These are phyloP conservation scores for Schwanniomyces yamadae DNA, from an alignment of 805 yeast species.

Conservation along the genomic window DNA sequence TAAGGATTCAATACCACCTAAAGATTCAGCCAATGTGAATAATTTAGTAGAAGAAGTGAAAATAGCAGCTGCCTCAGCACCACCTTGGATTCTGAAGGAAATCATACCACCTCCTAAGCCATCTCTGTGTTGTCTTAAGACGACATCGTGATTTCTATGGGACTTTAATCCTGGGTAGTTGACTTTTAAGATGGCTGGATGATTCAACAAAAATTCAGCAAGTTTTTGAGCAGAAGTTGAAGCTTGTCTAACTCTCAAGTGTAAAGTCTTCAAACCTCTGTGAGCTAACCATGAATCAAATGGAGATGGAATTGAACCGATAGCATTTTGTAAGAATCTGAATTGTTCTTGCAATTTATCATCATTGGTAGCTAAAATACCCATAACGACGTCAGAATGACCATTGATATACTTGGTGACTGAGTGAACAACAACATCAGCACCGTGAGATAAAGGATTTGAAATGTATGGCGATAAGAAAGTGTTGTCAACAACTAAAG, in stretches of 20 bases:
- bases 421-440: constrained; percentile 84
- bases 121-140: constrained; percentile 73
- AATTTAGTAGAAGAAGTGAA: constrained; percentile 73
- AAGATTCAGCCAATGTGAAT: constrained; percentile 84
- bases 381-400: constrained; percentile 88
- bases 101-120: constrained; percentile 91
- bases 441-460: constrained; percentile 80
- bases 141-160: constrained; percentile 63
- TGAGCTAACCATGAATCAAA: constrained; percentile 92
- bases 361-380: constrained; percentile 71
- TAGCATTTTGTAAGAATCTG: constrained; percentile 80
- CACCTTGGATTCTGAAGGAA: constrained; percentile 83
- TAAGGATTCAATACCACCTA: constrained; percentile 86
- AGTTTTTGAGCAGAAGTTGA: constrained; percentile 63
- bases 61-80: constrained; percentile 69
- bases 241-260: constrained; percentile 73
- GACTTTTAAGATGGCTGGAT: constrained; percentile 59
- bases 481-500: constrained; percentile 82
- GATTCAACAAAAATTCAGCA: constrained; percentile 58
- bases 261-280: constrained; percentile 86
- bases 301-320: constrained; percentile 87
- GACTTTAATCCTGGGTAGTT: constrained; percentile 81
- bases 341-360: constrained; percentile 59
- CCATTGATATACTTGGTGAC: constrained; percentile 91
- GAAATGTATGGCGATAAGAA: constrained; percentile 85